phyloP scores from a whole-genome alignment of 108 stramenopile species.

The Skeletonema menzelii region DNA sequence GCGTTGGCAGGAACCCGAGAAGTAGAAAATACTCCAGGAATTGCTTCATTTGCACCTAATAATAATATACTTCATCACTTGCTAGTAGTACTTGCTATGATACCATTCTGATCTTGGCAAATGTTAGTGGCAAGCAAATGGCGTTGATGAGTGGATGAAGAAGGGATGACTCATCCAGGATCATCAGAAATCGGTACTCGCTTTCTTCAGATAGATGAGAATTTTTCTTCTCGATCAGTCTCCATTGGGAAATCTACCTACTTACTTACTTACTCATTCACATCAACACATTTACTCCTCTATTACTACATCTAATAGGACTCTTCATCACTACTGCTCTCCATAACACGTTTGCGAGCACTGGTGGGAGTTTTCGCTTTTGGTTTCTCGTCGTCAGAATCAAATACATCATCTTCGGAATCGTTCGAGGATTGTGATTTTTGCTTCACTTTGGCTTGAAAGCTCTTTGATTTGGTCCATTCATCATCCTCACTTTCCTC shows the following conservation, averaged over 20 bases:
- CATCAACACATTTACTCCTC: too few species aligned
- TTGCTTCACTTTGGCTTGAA: background rate
- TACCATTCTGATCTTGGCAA: too few species aligned
- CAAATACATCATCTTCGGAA: slow-evolving; percentile 8
- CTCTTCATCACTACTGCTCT: background rate
- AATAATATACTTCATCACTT: background rate
- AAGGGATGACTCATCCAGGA: too few species aligned
- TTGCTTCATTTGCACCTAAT: background rate
- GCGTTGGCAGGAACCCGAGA: background rate
- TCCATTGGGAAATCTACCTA: too few species aligned
- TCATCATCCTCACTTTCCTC: slow-evolving; percentile 30
- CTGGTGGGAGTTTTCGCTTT: background rate
- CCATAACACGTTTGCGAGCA: background rate
- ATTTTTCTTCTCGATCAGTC: too few species aligned
- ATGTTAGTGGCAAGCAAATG: too few species aligned
- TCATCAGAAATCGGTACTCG: too few species aligned
- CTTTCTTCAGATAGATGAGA: too few species aligned
- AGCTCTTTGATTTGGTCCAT: slow-evolving; percentile 5
- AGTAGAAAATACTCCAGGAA: background rate
- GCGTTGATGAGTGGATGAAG: too few species aligned
- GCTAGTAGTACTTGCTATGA: too few species aligned
- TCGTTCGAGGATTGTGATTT: background rate
- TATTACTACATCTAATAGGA: background rate
- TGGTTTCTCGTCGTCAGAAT: background rate
- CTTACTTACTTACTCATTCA: too few species aligned